Evolutionary conservation across 768 basidiomycete species (phyloP), one percentile per base, ranked within the genome.

Genomic region (Kwoniella sp.): DNA sequence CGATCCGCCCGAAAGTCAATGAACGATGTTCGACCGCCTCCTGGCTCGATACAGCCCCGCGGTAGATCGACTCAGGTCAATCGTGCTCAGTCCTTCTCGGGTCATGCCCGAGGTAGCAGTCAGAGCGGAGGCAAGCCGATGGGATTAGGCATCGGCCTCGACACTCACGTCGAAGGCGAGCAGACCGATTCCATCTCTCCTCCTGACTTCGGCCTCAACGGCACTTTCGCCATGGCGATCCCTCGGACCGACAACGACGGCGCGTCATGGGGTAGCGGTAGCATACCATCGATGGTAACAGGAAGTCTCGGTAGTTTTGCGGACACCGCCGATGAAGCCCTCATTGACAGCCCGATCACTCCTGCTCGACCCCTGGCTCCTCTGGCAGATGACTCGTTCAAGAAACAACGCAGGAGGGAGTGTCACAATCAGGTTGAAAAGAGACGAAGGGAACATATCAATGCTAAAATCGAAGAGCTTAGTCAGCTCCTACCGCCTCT

Each of bases 361-460:
- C 72, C 74, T 3, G 63, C 66, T 47, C 63, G 54, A 7, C 56
- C 60, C 11, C 58, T 70, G 1, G 58, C 63, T 22, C 11, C 22
- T 20, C 28, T 66, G 15, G 28, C 52, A n/a, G 63, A 68, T 29
- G 74, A 76, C 5, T 52, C 62, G 3, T 68, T 29, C 55, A 73
- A 73, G 67, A 73, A 72, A 53, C 70, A 72, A 53, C 54, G 70
- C 8, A 63, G 72, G 41, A 61, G 72, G n/a, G 74, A 76, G 55
- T 76, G 72, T 34, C 74, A 76, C 55, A 76, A 76, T 41, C 74
- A 73, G 41, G 74, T 76, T 26, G 74, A 76, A 58, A 76, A 76
- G 51, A 55, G 74, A 30, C 62, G 74, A 20, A 67, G 74, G 20
- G 74, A 76, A 51, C 74, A 76, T 52, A 76, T 76, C 65, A 76